Evolutionary conservation across 768 basidiomycete genomes (phyloP).

Genomic region (Termitomyces sp.): DNA sequence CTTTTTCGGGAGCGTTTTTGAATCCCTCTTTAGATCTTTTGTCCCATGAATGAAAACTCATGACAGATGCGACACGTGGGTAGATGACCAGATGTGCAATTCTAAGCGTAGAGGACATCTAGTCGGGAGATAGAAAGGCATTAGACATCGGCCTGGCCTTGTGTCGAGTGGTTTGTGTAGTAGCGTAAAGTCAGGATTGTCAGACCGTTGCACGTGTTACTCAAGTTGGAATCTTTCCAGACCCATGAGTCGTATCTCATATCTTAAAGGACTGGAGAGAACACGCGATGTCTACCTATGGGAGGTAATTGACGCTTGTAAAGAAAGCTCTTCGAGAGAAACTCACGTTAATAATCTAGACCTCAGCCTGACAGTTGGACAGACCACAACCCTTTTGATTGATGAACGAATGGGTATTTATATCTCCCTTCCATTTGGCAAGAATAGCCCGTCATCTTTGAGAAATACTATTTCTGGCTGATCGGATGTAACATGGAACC

Average conservation of each 20-base stretch:
- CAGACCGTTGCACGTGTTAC: background rate
- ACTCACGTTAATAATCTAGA: background rate
- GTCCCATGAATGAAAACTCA: constrained; percentile 10
- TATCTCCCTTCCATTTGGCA: background rate
- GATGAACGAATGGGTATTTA: background rate
- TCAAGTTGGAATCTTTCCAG: no score
- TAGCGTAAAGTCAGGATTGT: background rate
- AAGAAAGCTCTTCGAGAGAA: background rate
- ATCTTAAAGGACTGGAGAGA: background rate
- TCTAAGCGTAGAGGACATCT: background rate
- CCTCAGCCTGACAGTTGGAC: background rate
- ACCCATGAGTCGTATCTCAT: background rate
- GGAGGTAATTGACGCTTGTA: background rate
- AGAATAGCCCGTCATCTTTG: background rate
- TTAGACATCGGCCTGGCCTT: background rate
- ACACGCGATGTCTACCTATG: background rate
- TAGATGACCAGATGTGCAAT: background rate
- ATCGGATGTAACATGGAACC: background rate
- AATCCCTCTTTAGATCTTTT: constrained; percentile 1
- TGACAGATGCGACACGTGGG: constrained; percentile 13
- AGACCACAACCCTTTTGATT: background rate
- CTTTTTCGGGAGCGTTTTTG: background rate
- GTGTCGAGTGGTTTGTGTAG: background rate
- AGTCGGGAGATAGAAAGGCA: constrained; percentile 1
- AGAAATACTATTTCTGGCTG: background rate